Evolutionary conservation across 148 eudicot species (phyloP).

Genomic region (Nepenthes mirabilis): DNA sequence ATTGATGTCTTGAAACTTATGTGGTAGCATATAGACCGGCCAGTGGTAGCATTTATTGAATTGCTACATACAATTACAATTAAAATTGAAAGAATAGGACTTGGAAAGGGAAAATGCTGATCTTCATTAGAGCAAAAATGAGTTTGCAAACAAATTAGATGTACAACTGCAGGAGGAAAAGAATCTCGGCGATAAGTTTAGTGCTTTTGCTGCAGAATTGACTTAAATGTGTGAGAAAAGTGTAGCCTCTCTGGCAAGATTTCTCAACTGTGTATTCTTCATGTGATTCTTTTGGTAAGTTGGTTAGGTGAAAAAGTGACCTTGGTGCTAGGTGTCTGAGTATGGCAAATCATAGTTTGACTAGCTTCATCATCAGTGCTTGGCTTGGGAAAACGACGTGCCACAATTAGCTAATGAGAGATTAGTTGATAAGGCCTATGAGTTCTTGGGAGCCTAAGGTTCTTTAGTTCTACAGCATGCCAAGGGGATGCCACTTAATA

Average conservation of each 20-base stretch:
- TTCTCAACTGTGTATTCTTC: conserved; percentile 32
- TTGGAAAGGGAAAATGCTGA: conserved; percentile 48
- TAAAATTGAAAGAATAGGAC: conserved; percentile 48
- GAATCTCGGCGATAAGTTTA: conserved; percentile 44
- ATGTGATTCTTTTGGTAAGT: conserved; percentile 32
- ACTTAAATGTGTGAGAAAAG: conserved; percentile 58
- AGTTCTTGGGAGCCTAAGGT: conserved; percentile 58
- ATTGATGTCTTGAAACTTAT: conserved; percentile 39
- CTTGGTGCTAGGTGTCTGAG: conserved; percentile 28
- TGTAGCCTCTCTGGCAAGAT: conserved; percentile 37
- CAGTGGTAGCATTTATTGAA: no score
- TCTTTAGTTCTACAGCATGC: conserved; percentile 76
- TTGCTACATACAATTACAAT: conserved; percentile 29
- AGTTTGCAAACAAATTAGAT: conserved; percentile 36
- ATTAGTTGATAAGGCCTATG: conserved; percentile 40
- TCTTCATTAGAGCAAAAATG: conserved; percentile 37
- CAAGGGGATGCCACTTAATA: conserved; percentile 62
- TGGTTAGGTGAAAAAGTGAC: conserved; percentile 39
- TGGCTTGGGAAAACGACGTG: conserved; percentile 45
- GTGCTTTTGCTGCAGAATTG: conserved; percentile 35
- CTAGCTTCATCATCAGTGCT: conserved; percentile 34
- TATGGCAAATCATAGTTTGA: conserved; percentile 33
- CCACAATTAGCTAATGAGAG: conserved; percentile 42
- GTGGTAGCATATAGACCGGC: conserved; percentile 28
- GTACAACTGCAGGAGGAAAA: conserved; percentile 45